Evolutionary conservation across 108 stramenopile genomes (phyloP).

Genomic region (Nannochloropsis salina): DNA sequence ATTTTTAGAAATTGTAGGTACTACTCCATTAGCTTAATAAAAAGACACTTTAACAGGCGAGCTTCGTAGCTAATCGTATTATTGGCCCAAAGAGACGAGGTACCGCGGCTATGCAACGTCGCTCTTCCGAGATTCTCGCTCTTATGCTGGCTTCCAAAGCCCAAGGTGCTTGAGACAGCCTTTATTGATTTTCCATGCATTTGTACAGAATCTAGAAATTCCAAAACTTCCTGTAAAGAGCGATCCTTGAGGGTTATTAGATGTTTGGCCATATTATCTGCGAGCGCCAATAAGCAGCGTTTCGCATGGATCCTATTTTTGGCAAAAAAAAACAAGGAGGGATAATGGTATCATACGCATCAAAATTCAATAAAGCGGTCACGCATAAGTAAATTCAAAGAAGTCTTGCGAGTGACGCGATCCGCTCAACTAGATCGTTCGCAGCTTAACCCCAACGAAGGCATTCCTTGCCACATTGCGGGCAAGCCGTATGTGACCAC

Average conservation of each 20-base stretch:
- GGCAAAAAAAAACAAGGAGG: not conserved
- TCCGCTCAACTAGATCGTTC: not conserved
- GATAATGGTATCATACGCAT: not conserved
- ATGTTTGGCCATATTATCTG: conserved; percentile 67
- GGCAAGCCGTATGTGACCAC: not conserved
- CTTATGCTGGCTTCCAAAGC: not conserved
- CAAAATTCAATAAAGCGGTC: not conserved
- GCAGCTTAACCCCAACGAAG: not conserved
- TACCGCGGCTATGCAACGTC: not conserved
- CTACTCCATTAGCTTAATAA: conserved; percentile 46
- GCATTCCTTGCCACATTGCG: not conserved
- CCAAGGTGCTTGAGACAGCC: not conserved
- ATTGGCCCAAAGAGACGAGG: not conserved
- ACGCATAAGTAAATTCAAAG: not conserved
- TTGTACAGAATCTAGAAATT: conserved; percentile 62
- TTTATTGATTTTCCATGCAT: conserved; percentile 52
- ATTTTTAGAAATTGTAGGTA: not conserved
- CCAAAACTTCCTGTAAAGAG: conserved; percentile 62
- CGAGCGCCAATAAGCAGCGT: conserved; percentile 69
- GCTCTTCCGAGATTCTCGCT: not conserved
- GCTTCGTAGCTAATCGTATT: conserved; percentile 61
- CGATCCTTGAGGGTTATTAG: conserved; percentile 64
- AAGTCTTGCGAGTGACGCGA: not conserved
- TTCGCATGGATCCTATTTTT: conserved; percentile 60
- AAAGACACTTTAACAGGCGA: conserved; percentile 57